Conservation (phyloP, 2,329 filamentous ascomycete species). For the Ophiostoma sp. region DNA sequence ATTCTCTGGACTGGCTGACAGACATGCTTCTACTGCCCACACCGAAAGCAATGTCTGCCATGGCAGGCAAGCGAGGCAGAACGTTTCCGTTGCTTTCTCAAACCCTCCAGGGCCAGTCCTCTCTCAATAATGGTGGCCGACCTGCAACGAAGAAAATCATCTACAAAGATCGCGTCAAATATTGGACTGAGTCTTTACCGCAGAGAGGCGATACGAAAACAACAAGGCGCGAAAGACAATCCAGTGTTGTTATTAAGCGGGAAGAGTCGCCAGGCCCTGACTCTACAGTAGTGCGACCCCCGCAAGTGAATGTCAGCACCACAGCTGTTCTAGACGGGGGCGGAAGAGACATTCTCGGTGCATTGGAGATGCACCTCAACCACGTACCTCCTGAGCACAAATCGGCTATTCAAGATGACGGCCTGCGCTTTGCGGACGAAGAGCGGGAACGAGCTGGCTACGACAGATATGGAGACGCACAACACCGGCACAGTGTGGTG, state of each 20-base stretch:
- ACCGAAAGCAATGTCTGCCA: slow-evolving; percentile 31
- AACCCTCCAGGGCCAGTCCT: slow-evolving; percentile 37
- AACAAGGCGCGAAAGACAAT: neutral
- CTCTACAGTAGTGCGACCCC: neutral
- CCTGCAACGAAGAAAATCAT: neutral
- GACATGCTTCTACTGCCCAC: slow-evolving; percentile 45
- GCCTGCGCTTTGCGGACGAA: neutral
- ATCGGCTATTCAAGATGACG: neutral
- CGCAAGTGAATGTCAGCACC: neutral
- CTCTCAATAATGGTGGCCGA: no score
- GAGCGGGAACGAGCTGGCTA: neutral
- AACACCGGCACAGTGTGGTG: neutral
- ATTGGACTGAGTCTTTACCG: neutral
- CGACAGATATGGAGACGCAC: neutral
- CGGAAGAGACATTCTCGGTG: neutral
- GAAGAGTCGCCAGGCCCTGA: neutral
- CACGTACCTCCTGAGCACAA: neutral
- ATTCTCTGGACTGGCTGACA: slow-evolving; percentile 40
- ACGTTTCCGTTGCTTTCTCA: slow-evolving; percentile 37
- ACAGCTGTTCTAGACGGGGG: neutral
- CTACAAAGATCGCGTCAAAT: neutral
- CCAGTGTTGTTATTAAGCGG: neutral
- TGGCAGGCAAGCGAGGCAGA: slow-evolving; percentile 33
- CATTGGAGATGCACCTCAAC: slow-evolving; percentile 3
- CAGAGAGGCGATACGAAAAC: neutral